Evolutionary conservation across 768 basidiomycete species (phyloP), one percentile per base, ranked within the genome.

Genomic region (Rhizopogon vulgaris): DNA sequence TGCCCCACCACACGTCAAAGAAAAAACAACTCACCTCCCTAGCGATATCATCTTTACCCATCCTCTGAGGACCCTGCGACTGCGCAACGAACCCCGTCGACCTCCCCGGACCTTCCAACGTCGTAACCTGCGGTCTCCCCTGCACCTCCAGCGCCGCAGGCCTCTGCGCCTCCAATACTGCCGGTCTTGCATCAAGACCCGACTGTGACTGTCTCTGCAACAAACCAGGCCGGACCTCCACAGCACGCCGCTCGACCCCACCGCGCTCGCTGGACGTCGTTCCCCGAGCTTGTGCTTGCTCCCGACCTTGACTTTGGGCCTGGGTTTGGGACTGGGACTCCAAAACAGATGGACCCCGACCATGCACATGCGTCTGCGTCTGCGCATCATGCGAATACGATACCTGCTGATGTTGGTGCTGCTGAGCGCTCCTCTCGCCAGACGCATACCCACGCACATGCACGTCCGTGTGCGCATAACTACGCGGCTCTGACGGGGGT

Each of bases 361-460:
- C 52, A 43, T 69, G 68, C 53, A 62, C 52, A 22, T 63, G 61
- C 12, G 58, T 60, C 22, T 52, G 54, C 4, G 51, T 43, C 14
- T 67, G 68, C 10, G 57, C 43, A 46, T 65, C 41, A n/a, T 53
- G 52, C 15, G 50, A 39, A n/a, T 43, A 46, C 18, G 24, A 24
- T 17, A 38, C 34, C 48, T 46, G 57, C 14, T 54, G 58, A 11
- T 38, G 46, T n/a, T 39, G 42, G 12, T 51, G 49, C 17, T 18
- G 49, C 14, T 38, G 49, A 9, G 32, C 34, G 36, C 28, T 17
- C 17, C 30, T 32, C 12, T 32, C 30, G 11, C 6, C n/a, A 0
- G 32, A 32, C 11, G 27, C n/a, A 45, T 45, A 45, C 14, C 18
- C 18, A 12, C 30, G 30, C 4, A 15, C 30, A 10, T 30, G 28